These are phyloP conservation scores for Verbascum thapsus DNA, from an alignment of 257 asterid species.

Conservation along the genomic window DNA sequence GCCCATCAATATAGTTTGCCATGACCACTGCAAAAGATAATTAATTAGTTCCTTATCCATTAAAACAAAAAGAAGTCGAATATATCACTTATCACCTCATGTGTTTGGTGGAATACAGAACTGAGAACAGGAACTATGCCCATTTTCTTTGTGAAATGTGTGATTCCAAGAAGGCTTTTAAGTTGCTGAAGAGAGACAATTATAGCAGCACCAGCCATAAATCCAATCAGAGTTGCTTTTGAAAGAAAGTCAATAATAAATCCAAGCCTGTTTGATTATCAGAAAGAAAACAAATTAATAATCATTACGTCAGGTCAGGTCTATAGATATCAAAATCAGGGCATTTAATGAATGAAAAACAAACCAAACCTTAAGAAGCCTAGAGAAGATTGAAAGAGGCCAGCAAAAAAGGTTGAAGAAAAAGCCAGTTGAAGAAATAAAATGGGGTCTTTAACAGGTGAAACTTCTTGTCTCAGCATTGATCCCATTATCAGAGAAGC, in stretches of 20 bases:
- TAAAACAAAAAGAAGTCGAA: neutral
- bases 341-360: constrained; percentile 4
- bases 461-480: constrained; percentile 73
- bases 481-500: constrained; percentile 82
- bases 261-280: constrained; percentile 55
- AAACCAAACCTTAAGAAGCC: constrained; percentile 63
- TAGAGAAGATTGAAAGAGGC: constrained; percentile 75
- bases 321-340: neutral
- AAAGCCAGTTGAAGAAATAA: constrained; percentile 84
- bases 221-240: constrained; percentile 82
- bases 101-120: constrained; percentile 66
- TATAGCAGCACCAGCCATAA: constrained; percentile 93
- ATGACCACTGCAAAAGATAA: constrained; percentile 70
- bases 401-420: constrained; percentile 85
- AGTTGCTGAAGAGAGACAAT: constrained; percentile 88
- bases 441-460: constrained; percentile 57
- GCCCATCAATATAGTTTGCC: constrained; percentile 93
- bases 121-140: constrained; percentile 69
- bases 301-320: constrained; percentile 15
- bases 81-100: constrained; percentile 38
- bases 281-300: neutral
- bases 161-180: constrained; percentile 74
- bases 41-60: constrained; percentile 2
- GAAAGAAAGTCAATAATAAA: constrained; percentile 83
- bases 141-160: constrained; percentile 70